Conservation (phyloP, 192 early-diverging fungal genomes). For the Linnemannia schmuckeri region DNA sequence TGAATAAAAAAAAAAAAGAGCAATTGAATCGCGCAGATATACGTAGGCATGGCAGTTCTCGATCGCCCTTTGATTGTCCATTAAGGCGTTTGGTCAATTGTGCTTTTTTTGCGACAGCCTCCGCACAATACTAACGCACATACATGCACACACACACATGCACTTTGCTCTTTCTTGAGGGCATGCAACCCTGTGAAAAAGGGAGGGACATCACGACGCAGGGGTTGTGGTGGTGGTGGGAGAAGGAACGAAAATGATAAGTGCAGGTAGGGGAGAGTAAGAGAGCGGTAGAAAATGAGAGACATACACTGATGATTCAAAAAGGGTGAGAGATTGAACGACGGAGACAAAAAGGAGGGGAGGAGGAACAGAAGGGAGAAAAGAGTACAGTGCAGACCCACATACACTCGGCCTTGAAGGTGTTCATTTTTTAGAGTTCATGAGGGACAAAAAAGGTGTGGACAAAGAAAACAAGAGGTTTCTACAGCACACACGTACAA, state of each 20-base stretch:
- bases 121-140: neutral
- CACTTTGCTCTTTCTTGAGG: neutral
- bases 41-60: neutral
- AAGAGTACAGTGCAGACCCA: no score
- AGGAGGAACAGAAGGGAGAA: neutral
- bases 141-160: neutral
- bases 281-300: neutral
- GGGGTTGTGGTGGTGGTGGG: neutral
- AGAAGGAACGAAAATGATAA: neutral
- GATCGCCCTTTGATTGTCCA: neutral
- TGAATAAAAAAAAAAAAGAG: neutral
- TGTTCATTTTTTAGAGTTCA: constrained; percentile 4
- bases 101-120: constrained; percentile 1
- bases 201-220: neutral
- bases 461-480: neutral
- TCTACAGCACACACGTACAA: neutral
- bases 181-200: neutral
- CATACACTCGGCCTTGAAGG: neutral
- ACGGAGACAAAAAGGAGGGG: neutral
- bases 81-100: neutral
- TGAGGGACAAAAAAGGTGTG: neutral
- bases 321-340: neutral
- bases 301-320: neutral
- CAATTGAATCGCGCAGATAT: neutral
- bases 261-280: neutral